A percentile compares a stretch with the other conserved stretches of the same genome.
These are phyloP conservation scores for Cercospora zeae-maydis DNA, from an alignment of 2,329 filamentous ascomycete species.

Conservation along the genomic window DNA sequence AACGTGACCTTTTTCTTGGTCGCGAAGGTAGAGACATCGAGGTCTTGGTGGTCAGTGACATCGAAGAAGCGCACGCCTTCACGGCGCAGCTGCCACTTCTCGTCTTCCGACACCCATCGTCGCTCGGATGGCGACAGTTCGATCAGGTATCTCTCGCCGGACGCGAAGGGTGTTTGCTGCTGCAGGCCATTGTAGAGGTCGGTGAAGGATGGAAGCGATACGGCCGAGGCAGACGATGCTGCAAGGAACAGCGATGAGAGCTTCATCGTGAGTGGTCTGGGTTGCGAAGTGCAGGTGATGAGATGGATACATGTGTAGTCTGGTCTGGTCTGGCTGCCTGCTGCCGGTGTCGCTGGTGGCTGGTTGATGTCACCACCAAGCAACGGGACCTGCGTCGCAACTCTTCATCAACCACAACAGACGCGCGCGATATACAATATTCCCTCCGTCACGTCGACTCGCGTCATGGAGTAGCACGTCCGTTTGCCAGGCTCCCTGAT, in stretches of 20 bases:
- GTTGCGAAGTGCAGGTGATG: background rate
- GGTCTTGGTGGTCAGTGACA: slow-evolving; percentile 62
- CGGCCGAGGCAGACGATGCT: slow-evolving; percentile 24
- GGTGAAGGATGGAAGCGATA: slow-evolving; percentile 23
- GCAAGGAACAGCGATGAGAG: slow-evolving; percentile 23
- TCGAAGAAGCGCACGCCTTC: slow-evolving; percentile 89
- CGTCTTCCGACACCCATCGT: slow-evolving; percentile 83
- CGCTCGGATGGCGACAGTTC: slow-evolving; percentile 81
- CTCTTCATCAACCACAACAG: too few species aligned
- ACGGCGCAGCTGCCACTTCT: slow-evolving; percentile 87
- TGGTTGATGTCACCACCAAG: background rate
- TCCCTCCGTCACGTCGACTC: background rate
- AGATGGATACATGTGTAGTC: too few species aligned
- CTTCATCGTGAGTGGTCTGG: slow-evolving; percentile 24
- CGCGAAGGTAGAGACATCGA: background rate
- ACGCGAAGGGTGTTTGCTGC: slow-evolving; percentile 30
- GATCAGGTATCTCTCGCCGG: slow-evolving; percentile 64
- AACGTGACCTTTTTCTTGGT: slow-evolving; percentile 54
- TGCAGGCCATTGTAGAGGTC: slow-evolving; percentile 24
- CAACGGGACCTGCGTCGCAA: background rate
- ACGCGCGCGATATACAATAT: background rate
- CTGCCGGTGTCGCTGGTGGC: slow-evolving; percentile 3
- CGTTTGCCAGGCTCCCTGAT: background rate
- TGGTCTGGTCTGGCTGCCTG: slow-evolving; percentile 3
- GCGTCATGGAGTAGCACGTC: background rate